These are phyloP conservation scores for Globisporangium lucens DNA, from an alignment of 352 stramenopile species.

Conservation along the genomic window DNA sequence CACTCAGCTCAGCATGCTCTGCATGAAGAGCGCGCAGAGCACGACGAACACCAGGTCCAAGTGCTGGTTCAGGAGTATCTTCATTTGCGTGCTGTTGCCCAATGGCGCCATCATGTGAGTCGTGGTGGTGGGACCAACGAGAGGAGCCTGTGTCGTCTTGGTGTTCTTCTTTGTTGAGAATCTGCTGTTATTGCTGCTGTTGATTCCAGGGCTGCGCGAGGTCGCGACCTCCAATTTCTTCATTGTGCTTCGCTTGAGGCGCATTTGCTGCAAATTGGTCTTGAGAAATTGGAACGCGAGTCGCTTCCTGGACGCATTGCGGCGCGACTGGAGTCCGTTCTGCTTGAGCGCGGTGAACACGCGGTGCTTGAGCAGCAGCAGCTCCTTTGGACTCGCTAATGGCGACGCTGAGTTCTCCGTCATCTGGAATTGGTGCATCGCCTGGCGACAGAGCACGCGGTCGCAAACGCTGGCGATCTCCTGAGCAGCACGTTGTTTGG, in stretches of 20 bases:
- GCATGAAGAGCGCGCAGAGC: conserved; percentile 13
- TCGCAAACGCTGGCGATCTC: conserved; percentile 15
- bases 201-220: not conserved
- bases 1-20: conserved; percentile 1
- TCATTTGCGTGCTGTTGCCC: not conserved
- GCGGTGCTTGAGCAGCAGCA: conserved; percentile 27
- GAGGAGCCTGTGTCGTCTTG: not conserved
- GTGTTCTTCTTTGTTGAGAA: not conserved
- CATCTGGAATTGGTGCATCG: conserved; percentile 17
- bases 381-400: not conserved
- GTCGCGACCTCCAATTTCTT: conserved; percentile 1
- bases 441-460: conserved; percentile 25
- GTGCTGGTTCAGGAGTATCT: conserved; percentile 19
- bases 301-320: conserved; percentile 36
- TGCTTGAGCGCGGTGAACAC: conserved; percentile 21
- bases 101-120: not conserved
- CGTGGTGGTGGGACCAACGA: not conserved
- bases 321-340: conserved; percentile 17
- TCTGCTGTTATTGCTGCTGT: conserved; percentile 5
- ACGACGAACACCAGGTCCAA: conserved; percentile 21
- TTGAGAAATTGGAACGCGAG: conserved; percentile 35
- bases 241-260: conserved; percentile 25
- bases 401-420: not conserved
- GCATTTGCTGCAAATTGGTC: conserved; percentile 16
- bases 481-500: not conserved